Percentiles rank a stretch among this genome's conserved stretches.
These are phyloP conservation scores for Maudiozyma serrabonitensis DNA, from an alignment of 805 yeast genomes.

Conservation along the genomic window DNA sequence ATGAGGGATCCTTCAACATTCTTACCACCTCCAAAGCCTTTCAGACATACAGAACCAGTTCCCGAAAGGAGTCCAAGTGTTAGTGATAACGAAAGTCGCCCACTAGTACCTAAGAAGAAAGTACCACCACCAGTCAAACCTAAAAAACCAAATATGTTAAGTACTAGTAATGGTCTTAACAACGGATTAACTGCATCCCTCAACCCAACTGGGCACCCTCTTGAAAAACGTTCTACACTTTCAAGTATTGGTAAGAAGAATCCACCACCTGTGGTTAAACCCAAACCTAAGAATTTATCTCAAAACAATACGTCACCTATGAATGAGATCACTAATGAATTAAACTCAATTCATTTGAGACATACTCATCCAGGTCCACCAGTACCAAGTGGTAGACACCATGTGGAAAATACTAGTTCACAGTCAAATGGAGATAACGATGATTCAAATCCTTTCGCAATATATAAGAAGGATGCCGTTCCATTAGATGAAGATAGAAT, in stretches of 20 bases:
- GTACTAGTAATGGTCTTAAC: background rate
- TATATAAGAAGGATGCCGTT: slow-evolving; percentile 31
- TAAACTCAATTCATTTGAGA: background rate
- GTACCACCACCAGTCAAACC: background rate
- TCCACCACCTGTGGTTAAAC: slow-evolving; percentile 23
- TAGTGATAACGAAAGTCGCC: background rate
- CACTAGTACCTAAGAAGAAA: background rate
- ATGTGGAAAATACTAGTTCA: background rate
- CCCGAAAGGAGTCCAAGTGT: background rate
- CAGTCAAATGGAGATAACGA: slow-evolving; percentile 6
- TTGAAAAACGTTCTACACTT: background rate
- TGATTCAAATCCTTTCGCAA: slow-evolving; percentile 30
- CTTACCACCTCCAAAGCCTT: slow-evolving; percentile 29
- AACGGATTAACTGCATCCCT: background rate
- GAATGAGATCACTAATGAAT: slow-evolving; percentile 1
- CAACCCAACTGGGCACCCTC: background rate
- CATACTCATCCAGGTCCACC: background rate
- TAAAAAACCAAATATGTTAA: background rate
- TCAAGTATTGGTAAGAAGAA: slow-evolving; percentile 2
- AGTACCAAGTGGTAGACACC: background rate
- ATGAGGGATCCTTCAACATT: slow-evolving; percentile 10
- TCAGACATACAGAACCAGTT: slow-evolving; percentile 3
- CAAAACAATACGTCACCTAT: background rate
- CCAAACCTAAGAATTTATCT: slow-evolving; percentile 16
- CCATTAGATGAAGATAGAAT: slow-evolving; percentile 30